Base-by-base conservation (phyloP, 2,329 filamentous ascomycete species). In the Fusarium fujikuroi region DNA sequence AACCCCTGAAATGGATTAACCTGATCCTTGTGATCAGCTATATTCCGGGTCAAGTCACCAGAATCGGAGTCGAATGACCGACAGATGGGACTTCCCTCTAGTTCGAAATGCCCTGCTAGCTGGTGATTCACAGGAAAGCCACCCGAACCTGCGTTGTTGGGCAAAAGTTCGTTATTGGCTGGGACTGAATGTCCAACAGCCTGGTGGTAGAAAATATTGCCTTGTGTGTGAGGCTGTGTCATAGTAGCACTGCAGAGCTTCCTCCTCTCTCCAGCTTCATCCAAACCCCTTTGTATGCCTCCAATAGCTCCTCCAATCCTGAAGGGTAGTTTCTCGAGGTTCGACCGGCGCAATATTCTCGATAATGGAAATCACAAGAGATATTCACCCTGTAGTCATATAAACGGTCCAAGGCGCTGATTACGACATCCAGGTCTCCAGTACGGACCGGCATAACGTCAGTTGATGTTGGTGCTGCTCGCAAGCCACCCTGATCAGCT, bases 181-280 rank as follows among this genome's bases (percentile, higher is more conserved):
- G 11, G 2, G 3, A 18, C 10, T 47, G 1, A 19, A 5, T 5
- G n/a, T 36, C 23, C 6, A 15, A 5, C 16, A 4, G 2, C 4
- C n/a, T 16, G 30, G 2, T 0, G 2, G 4, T 15, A 8, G 0
- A 18, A 3, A 21, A 3, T 12, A n/a, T 25, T 9, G 3, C 1
- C 0, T 49, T 4, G 42, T 4, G 7, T 4, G 1, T 6, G 3
- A 6, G 21, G 7, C 23, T 9, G 7, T 5, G 16, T 10, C 5
- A 2, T 3, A 15, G 14, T 16, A 32, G 15, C 9, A 1, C 25
- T 25, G 0, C 11, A 12, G 4, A 25, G 8, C 12, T 3, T 42
- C 0, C 21, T 30, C 28, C 36, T 44, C 36, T 44, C 36, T 65
- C 1, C 8, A 58, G 4, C 14, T 32, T 65, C 21, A 58, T 21